Conservation (phyloP, 2,329 filamentous ascomycete genomes). For the Venturia nashicola region DNA sequence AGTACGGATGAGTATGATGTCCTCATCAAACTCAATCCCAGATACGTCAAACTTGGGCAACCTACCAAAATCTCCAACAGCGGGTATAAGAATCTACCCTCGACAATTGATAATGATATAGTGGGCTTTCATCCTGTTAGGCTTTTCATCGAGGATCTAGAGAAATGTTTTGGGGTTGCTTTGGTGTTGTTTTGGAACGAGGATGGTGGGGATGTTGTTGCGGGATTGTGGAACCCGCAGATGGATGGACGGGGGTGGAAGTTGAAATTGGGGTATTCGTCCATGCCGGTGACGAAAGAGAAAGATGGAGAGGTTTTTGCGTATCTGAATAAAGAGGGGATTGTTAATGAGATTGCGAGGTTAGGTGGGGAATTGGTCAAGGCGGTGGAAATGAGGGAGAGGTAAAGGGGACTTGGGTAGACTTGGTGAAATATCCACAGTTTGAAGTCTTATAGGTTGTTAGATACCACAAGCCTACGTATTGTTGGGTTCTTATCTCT, state of each 20-base stretch:
- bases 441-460: no score
- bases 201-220: conserved; percentile 43
- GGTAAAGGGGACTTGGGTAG: no score
- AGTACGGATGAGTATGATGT: conserved; percentile 73
- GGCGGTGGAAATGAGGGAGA: conserved; percentile 42
- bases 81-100: conserved; percentile 70
- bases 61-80: conserved; percentile 17
- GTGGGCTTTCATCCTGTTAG: conserved; percentile 48
- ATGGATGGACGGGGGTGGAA: conserved; percentile 49
- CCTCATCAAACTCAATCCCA: conserved; percentile 54
- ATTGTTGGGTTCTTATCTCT: no score
- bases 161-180: conserved; percentile 51
- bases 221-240: conserved; percentile 53
- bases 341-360: conserved; percentile 61
- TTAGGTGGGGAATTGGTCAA: conserved; percentile 50
- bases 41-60: conserved; percentile 10
- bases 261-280: conserved; percentile 57
- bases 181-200: conserved; percentile 71
- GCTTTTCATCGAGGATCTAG: conserved; percentile 56
- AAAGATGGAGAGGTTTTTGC: conserved; percentile 31
- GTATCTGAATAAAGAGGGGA: conserved; percentile 54
- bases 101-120: conserved; percentile 26
- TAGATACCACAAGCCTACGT: no score
- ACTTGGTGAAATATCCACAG: no score
- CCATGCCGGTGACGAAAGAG: conserved; percentile 34